These are phyloP conservation scores for Remersonia thermophila DNA, from an alignment of 2,329 filamentous ascomycete species.

Conservation along the genomic window DNA sequence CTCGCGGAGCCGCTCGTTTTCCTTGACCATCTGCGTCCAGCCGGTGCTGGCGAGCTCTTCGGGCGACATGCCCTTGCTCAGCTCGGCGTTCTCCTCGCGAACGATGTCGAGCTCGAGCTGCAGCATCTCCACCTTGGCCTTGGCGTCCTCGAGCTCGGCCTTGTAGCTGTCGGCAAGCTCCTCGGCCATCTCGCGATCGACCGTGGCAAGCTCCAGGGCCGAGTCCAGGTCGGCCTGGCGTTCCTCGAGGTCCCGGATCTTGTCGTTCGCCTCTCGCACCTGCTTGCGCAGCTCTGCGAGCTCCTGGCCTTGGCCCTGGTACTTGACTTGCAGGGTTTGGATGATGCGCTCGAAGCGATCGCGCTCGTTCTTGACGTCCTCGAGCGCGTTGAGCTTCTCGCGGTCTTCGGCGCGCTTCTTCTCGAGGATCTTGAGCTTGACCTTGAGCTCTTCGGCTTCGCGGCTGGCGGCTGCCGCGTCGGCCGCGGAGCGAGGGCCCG, in stretches of 20 bases:
- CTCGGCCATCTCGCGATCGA: slow-evolving; percentile 94
- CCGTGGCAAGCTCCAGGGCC: slow-evolving; percentile 69
- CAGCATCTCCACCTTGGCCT: slow-evolving; percentile 67
- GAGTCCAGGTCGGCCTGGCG: slow-evolving; percentile 76
- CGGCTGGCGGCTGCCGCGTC: slow-evolving; percentile 30
- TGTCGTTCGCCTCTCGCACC: slow-evolving; percentile 61
- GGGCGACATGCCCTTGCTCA: slow-evolving; percentile 70
- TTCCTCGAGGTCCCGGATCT: slow-evolving; percentile 56
- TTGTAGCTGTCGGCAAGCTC: slow-evolving; percentile 77
- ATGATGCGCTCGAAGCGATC: slow-evolving; percentile 76
- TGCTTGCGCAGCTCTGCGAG: slow-evolving; percentile 63
- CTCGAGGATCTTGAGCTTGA: slow-evolving; percentile 76
- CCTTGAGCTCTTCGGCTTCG: slow-evolving; percentile 78
- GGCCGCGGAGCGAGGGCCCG: slow-evolving; percentile 23
- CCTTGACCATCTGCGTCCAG: slow-evolving; percentile 83
- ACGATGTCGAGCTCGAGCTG: slow-evolving; percentile 81
- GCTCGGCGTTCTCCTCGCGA: slow-evolving; percentile 73
- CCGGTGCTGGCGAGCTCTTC: slow-evolving; percentile 79
- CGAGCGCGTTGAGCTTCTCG: slow-evolving; percentile 68
- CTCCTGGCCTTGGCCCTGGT: slow-evolving; percentile 73
- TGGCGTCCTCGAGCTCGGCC: slow-evolving; percentile 65
- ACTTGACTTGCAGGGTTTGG: slow-evolving; percentile 81
- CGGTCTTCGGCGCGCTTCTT: slow-evolving; percentile 77
- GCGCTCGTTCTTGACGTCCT: slow-evolving; percentile 62
- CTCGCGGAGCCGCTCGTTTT: slow-evolving; percentile 77